These are phyloP conservation scores for Lasiosphaeria miniovina DNA, from an alignment of 495 filamentous ascomycete genomes.

Conservation along the genomic window DNA sequence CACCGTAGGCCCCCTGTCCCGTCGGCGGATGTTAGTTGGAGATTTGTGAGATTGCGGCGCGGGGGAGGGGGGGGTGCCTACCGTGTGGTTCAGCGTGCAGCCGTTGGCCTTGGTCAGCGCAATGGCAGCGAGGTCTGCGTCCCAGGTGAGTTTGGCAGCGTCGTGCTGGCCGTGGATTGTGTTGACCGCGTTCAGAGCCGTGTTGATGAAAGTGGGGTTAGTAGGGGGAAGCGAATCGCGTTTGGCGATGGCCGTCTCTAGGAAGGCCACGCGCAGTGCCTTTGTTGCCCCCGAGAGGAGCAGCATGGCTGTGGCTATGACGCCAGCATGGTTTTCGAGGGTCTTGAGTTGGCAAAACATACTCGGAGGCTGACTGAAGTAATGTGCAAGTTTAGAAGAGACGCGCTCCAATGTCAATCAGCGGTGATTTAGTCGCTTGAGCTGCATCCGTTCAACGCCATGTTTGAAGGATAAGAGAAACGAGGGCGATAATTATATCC, in stretches of 20 bases:
- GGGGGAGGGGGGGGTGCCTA: background rate
- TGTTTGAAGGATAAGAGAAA: too few species aligned
- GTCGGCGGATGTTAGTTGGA: background rate
- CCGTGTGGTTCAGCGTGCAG: constrained; percentile 20
- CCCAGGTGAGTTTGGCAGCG: constrained; percentile 12
- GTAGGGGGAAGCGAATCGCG: constrained; percentile 17
- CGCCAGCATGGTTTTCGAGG: too few species aligned
- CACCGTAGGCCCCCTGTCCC: constrained; percentile 21
- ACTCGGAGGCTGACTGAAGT: too few species aligned
- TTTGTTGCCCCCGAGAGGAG: too few species aligned
- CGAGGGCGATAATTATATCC: too few species aligned
- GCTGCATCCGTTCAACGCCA: too few species aligned
- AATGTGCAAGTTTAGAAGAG: too few species aligned
- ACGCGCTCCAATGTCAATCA: too few species aligned
- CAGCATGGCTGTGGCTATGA: too few species aligned
- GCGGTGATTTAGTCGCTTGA: too few species aligned
- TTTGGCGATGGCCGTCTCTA: background rate
- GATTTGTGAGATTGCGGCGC: background rate
- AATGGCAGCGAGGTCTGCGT: constrained; percentile 13
- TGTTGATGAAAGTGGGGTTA: constrained; percentile 16
- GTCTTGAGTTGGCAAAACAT: too few species aligned
- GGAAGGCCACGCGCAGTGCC: too few species aligned
- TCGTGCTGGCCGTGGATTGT: constrained; percentile 11
- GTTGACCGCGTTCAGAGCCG: constrained; percentile 15
- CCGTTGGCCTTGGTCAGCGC: constrained; percentile 21